Evolutionary conservation across 176 grass and related monocot species (phyloP).

Genomic region (Themeda triandra): DNA sequence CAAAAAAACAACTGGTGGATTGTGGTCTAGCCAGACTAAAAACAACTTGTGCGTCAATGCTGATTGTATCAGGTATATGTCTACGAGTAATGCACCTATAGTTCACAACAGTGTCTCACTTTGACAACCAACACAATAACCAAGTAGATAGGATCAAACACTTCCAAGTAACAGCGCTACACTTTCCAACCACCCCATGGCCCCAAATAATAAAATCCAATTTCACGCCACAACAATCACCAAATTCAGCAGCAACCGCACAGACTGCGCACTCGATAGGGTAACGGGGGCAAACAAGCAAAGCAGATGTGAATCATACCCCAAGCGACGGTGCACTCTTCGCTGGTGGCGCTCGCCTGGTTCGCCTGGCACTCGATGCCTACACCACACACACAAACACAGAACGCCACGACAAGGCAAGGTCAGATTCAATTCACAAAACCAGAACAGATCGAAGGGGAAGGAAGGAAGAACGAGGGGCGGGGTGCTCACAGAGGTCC

Average conservation of each 20-base stretch:
- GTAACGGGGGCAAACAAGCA: background rate
- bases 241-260: background rate
- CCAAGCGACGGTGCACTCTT: slow-evolving; percentile 99
- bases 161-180: background rate
- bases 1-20: no score
- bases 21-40: no score
- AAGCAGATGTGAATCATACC: slow-evolving; percentile 44
- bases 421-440: slow-evolving; percentile 28
- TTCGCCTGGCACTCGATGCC: slow-evolving; percentile 99
- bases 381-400: slow-evolving; percentile 23
- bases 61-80: background rate
- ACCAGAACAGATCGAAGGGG: slow-evolving; percentile 13
- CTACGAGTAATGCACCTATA: background rate
- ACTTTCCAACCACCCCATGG: background rate
- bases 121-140: background rate
- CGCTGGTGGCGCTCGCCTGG: slow-evolving; percentile 95
- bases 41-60: background rate
- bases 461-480: background rate
- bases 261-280: no score
- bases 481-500: slow-evolving; percentile 83
- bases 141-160: background rate
- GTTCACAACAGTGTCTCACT: background rate
- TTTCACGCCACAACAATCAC: background rate
- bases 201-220: background rate
- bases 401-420: background rate